Evolutionary conservation across 768 basidiomycete genomes (phyloP).

Genomic region (Paxillus rubicundulus): DNA sequence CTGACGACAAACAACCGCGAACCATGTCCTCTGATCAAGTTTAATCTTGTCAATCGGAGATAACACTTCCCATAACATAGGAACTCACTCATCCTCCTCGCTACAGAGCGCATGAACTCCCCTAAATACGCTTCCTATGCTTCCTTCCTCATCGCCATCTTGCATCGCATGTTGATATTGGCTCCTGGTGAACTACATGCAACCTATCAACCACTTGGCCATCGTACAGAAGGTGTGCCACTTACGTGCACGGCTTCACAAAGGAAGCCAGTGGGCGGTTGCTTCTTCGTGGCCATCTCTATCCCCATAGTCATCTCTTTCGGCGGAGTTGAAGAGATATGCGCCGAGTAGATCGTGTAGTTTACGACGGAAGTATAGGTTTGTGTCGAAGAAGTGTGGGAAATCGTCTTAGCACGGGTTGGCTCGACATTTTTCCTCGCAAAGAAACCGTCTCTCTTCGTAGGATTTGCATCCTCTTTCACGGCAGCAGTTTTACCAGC

Average conservation of each 20-base stretch:
- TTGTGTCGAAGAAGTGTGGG: background rate
- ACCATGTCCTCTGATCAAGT: conserved; percentile 45
- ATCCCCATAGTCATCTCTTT: conserved; percentile 67
- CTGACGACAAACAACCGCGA: conserved; percentile 79
- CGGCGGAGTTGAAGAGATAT: conserved; percentile 53
- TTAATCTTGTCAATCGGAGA: conserved; percentile 3
- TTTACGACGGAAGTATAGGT: background rate
- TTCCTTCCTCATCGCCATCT: conserved; percentile 55
- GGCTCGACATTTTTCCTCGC: background rate
- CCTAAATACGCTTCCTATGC: conserved; percentile 71
- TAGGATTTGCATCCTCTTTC: background rate
- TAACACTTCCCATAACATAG: background rate
- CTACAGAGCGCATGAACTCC: conserved; percentile 66
- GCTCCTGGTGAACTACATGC: conserved; percentile 62
- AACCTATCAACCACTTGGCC: background rate
- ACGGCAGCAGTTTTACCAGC: conserved; percentile 16
- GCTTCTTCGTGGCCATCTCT: conserved; percentile 86
- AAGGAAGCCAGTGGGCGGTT: conserved; percentile 67
- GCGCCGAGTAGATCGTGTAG: conserved; percentile 20
- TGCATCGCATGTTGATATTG: conserved; percentile 67
- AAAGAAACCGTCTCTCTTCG: conserved; percentile 4
- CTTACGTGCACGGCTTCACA: conserved; percentile 81
- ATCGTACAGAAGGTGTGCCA: background rate
- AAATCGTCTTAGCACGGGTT: background rate
- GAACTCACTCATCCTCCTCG: conserved; percentile 67